Base-by-base conservation (phyloP, 2,329 filamentous ascomycete species). In the Arthrocladium fulminans region DNA sequence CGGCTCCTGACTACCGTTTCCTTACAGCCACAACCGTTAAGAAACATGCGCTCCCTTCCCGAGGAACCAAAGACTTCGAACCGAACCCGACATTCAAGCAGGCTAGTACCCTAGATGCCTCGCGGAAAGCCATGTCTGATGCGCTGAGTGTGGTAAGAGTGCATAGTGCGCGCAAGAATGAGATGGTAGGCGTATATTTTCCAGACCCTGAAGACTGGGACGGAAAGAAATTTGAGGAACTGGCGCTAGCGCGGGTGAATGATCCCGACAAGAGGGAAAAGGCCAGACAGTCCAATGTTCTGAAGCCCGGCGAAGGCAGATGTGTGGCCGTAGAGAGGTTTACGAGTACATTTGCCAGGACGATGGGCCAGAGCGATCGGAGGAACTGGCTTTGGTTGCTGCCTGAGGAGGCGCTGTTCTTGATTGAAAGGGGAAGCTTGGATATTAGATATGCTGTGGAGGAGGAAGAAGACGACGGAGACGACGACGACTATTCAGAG, bases 31-130 rank as follows among this genome's bases (percentile, higher is more conserved):
- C 55, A 74, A 41, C 15, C 27, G 27, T 27, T 44, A 52, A 62
- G 60, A 35, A 55, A 52, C 73, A 44, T 79, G 42, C 80, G 58
- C 76, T 89, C 9, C 88, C 94, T 29, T 88, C 90, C 56, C 87
- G 88, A 54, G 92, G 92, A 52, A 88, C 94, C 65, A 98, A 98
- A 67, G 92, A 98, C 69, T 98, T 96, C 65, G 92, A 97, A 68
- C 83, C 86, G 23, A 88, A 97, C 67, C 86, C 86, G 41, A 97
- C 92, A 2, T 77, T 79, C 25, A 80, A 86, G 25, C 92, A 98
- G 67, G 80, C 83, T 55, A 75, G 77, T 49, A 79, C 83, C 7
- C 80, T 98, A 45, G 84, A 88, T 60, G 79, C 85, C 40, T 94
- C 88, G 53, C 81, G 90, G 47, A 75, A 77, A 57, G 90, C 89